Percentiles rank a stretch among this genome's conserved stretches.
These are phyloP conservation scores for Xylaria sp. DNA, from an alignment of 2,329 filamentous ascomycete genomes.

Conservation along the genomic window DNA sequence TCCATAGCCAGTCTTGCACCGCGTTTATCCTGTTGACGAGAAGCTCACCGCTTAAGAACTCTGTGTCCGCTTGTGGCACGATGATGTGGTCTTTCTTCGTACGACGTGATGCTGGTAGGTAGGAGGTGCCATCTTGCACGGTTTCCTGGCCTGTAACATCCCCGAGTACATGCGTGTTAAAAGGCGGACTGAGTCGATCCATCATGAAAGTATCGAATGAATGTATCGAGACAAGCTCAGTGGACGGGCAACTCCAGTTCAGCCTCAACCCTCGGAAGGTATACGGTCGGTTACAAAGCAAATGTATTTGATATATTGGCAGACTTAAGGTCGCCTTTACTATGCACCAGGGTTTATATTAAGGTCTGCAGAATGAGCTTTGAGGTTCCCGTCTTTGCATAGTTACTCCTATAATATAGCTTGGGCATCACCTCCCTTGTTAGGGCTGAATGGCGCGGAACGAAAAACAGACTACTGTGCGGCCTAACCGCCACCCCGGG, in stretches of 20 bases:
- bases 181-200: slow-evolving; percentile 9
- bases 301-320: not conserved
- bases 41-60: slow-evolving; percentile 41
- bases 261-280: not conserved
- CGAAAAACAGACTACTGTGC: too few relatives aligned
- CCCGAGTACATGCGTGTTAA: slow-evolving; percentile 16
- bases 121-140: slow-evolving; percentile 1
- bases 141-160: not conserved
- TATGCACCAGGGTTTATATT: too few relatives aligned
- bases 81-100: slow-evolving; percentile 39
- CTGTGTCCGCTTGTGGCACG: slow-evolving; percentile 29
- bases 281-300: not conserved
- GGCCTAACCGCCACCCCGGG: slow-evolving; percentile 1
- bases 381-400: too few relatives aligned
- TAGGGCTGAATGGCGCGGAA: slow-evolving; percentile 18
- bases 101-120: slow-evolving; percentile 42
- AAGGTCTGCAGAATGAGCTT: not conserved
- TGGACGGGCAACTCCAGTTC: not conserved
- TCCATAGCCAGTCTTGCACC: slow-evolving; percentile 41
- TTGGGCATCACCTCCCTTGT: slow-evolving; percentile 6
- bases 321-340: too few relatives aligned
- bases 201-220: not conserved
- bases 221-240: not conserved
- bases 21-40: slow-evolving; percentile 40
- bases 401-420: not conserved